These are phyloP conservation scores for Solanum tarapatanum DNA, from an alignment of 257 asterid genomes.

Conservation along the genomic window DNA sequence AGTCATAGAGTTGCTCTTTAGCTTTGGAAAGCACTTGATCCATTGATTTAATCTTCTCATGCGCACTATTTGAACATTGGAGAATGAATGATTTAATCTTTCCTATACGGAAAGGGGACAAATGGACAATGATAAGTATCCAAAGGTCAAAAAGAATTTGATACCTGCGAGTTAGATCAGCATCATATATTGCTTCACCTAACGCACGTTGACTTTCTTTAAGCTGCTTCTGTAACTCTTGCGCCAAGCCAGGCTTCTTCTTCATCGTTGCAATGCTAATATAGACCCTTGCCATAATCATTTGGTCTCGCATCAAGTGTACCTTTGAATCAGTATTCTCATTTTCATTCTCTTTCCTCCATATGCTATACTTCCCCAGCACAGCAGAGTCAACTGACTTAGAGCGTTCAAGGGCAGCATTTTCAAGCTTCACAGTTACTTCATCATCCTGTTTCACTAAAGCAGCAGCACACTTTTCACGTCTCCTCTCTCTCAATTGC, in stretches of 20 bases:
- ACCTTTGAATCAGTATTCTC: conserved; percentile 88
- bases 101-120: neutral
- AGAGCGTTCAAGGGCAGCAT: conserved; percentile 83
- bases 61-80: conserved; percentile 42
- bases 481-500: conserved; percentile 74
- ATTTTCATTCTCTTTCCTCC: conserved; percentile 92
- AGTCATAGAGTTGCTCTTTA: conserved; percentile 77
- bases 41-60: conserved; percentile 74
- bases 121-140: neutral
- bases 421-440: conserved; percentile 77
- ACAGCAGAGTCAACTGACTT: conserved; percentile 93
- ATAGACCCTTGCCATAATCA: conserved; percentile 93
- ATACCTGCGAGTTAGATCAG: conserved; percentile 69
- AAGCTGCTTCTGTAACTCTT: conserved; percentile 63
- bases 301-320: conserved; percentile 89
- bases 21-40: conserved; percentile 85
- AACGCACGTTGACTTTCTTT: conserved; percentile 91
- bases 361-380: conserved; percentile 87
- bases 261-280: conserved; percentile 71
- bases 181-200: conserved; percentile 79
- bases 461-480: conserved; percentile 72
- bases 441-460: conserved; percentile 81
- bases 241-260: conserved; percentile 53
- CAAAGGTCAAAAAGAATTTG: neutral
- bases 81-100: neutral